These are phyloP conservation scores for Backusella luteola DNA, from an alignment of 192 early-diverging fungal genomes.

Conservation along the genomic window DNA sequence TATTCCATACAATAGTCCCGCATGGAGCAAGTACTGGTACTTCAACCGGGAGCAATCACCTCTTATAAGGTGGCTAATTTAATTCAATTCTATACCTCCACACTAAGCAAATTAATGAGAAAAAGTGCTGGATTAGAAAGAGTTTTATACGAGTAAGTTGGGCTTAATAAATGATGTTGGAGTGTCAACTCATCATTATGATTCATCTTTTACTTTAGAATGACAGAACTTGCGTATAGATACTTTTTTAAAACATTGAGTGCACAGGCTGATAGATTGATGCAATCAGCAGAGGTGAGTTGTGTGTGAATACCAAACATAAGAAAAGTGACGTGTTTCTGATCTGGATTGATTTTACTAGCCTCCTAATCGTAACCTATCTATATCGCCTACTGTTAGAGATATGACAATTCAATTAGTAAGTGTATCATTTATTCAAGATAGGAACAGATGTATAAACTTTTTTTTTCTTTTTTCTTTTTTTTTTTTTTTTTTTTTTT, in stretches of 20 bases:
- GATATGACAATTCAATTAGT: constrained; percentile 70
- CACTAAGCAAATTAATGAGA: constrained; percentile 61
- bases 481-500: too few relatives aligned
- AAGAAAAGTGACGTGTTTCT: background rate
- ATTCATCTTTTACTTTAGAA: constrained; percentile 24
- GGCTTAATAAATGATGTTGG: background rate
- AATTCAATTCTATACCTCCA: constrained; percentile 75
- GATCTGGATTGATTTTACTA: constrained; percentile 20
- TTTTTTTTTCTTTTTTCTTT: constrained; percentile 20
- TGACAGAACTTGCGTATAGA: constrained; percentile 50
- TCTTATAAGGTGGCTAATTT: constrained; percentile 70
- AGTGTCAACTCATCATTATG: background rate
- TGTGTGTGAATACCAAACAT: background rate
- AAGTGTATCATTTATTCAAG: constrained; percentile 7
- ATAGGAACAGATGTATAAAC: background rate
- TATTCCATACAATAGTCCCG: constrained; percentile 45
- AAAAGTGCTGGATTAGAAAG: constrained; percentile 47
- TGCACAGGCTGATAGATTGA: constrained; percentile 46
- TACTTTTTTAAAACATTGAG: constrained; percentile 58
- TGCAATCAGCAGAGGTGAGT: constrained; percentile 45
- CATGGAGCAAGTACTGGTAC: constrained; percentile 73
- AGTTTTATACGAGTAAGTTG: constrained; percentile 55
- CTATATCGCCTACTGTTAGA: constrained; percentile 61
- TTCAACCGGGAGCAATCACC: constrained; percentile 61
- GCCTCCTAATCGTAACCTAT: constrained; percentile 55